Conservation (phyloP, 83 land plant genomes). For the Picea mariana region DNA sequence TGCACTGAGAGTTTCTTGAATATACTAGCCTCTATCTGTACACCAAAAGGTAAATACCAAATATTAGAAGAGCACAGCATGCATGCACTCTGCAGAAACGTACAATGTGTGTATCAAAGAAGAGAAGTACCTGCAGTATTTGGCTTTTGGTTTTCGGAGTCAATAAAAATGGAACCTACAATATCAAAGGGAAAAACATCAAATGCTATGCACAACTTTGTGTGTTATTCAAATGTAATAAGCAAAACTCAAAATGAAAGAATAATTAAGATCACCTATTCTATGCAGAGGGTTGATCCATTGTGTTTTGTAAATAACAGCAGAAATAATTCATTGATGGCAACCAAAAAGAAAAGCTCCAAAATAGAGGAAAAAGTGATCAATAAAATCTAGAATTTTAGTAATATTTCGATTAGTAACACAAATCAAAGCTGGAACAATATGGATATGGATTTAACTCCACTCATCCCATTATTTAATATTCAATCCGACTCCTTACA, state of each 20-base stretch:
- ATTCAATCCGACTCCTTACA: neutral
- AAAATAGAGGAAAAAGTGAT: neutral
- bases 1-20: slow-evolving; percentile 25
- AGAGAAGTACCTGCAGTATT: slow-evolving; percentile 31
- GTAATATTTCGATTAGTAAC: neutral
- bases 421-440: neutral
- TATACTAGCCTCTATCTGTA: slow-evolving; percentile 38
- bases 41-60: neutral
- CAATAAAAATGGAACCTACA: slow-evolving; percentile 41
- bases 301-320: neutral
- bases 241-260: neutral
- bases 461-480: neutral
- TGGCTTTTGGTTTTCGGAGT: slow-evolving; percentile 47
- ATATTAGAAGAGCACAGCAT: slow-evolving; percentile 2
- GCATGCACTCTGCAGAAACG: neutral
- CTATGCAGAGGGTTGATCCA: neutral
- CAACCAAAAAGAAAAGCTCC: neutral
- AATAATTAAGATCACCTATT: neutral
- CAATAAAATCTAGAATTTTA: neutral
- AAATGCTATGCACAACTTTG: neutral
- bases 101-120: neutral
- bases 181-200: slow-evolving; percentile 3
- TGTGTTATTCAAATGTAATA: neutral
- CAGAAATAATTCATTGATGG: neutral
- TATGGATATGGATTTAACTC: neutral